These are phyloP conservation scores for Auriscalpium microsporum DNA, from an alignment of 768 basidiomycete genomes.

Conservation along the genomic window DNA sequence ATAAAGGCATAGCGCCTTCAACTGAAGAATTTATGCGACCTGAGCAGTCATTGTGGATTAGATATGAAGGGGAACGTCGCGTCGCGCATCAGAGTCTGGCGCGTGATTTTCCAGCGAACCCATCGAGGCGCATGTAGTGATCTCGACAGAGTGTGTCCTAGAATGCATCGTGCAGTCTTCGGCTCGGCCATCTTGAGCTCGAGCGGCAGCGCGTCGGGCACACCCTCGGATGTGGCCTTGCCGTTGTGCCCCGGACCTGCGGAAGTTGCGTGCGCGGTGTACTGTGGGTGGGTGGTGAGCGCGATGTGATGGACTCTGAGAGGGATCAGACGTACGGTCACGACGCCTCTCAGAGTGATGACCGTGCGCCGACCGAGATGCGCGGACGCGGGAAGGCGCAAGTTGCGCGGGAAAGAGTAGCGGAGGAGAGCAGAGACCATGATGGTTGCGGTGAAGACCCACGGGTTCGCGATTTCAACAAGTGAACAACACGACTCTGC, in stretches of 20 bases:
- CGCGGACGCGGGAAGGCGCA: not conserved
- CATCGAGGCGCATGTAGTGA: too few relatives aligned
- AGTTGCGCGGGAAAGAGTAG: not conserved
- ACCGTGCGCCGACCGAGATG: conserved; percentile 1
- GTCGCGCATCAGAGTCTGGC: too few relatives aligned
- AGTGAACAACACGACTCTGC: not conserved
- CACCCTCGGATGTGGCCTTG: conserved; percentile 3
- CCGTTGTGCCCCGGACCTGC: conserved; percentile 10
- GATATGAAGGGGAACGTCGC: too few relatives aligned
- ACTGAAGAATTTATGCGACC: too few relatives aligned
- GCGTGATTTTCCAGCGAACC: too few relatives aligned
- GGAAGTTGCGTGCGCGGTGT: conserved; percentile 8
- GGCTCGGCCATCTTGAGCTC: conserved; percentile 8
- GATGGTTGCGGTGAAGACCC: conserved; percentile 6
- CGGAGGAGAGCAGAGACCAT: not conserved
- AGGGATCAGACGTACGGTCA: not conserved
- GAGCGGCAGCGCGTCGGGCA: conserved; percentile 6
- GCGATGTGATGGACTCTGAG: too few relatives aligned
- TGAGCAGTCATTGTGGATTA: too few relatives aligned
- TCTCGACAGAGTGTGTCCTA: too few relatives aligned
- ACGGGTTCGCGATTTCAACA: not conserved
- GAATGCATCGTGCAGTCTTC: not conserved
- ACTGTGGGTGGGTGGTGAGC: conserved; percentile 3
- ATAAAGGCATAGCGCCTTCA: too few relatives aligned
- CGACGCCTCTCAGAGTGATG: conserved; percentile 8